Percentiles rank a stretch among this genome's conserved stretches.
Conservation (phyloP, 1,139 yeast genomes). For the Diutina mesorugosa region DNA sequence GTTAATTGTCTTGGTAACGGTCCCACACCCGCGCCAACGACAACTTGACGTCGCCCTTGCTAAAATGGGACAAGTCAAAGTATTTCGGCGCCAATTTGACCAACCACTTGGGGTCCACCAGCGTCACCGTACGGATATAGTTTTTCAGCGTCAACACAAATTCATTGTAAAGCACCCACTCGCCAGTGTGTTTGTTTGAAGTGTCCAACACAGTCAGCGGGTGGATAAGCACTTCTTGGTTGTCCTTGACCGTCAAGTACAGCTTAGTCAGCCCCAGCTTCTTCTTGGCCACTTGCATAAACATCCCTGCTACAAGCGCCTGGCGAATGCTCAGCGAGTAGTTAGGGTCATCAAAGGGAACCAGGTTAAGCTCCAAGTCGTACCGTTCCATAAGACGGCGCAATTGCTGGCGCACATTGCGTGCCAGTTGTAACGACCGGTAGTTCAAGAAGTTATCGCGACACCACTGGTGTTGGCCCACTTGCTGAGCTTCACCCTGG, state of each 20-base stretch:
- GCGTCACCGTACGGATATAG: conserved; percentile 90
- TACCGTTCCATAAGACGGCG: conserved; percentile 71
- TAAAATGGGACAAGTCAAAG: conserved; percentile 61
- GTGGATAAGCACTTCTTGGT: conserved; percentile 88
- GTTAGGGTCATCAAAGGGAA: conserved; percentile 53
- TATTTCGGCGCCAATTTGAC: conserved; percentile 80
- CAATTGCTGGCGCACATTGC: conserved; percentile 75
- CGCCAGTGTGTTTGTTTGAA: conserved; percentile 13
- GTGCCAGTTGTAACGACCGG: conserved; percentile 74
- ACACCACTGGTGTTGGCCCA: conserved; percentile 73
- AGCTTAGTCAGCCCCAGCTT: conserved; percentile 57
- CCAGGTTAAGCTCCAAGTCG: conserved; percentile 60
- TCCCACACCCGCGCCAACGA: conserved; percentile 51
- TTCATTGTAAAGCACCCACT: conserved; percentile 92
- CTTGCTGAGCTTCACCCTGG: conserved; percentile 50
- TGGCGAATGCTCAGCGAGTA: conserved; percentile 69
- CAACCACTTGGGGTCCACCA: conserved; percentile 78
- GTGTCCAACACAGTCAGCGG: conserved; percentile 86
- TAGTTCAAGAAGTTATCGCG: conserved; percentile 77
- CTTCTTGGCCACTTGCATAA: conserved; percentile 95
- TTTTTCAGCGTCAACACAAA: conserved; percentile 89
- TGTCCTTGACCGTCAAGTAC: conserved; percentile 83
- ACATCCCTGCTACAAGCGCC: conserved; percentile 87
- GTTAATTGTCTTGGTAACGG: not conserved
- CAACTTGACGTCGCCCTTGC: conserved; percentile 73